Evolutionary conservation across 208 protist species (phyloP).

Genomic region (Trichomonas gallinae): DNA sequence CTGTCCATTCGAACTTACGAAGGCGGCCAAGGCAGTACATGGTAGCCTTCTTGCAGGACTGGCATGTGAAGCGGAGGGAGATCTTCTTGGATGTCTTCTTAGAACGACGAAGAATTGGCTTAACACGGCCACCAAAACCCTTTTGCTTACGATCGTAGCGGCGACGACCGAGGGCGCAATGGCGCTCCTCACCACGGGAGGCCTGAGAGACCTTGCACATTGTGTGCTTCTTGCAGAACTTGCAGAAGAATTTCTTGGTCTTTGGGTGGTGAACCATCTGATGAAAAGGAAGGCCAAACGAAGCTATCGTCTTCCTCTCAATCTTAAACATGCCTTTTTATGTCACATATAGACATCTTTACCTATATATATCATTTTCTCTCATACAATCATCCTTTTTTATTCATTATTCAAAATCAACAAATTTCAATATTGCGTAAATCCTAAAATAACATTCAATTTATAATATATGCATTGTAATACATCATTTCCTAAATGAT

Average conservation of each 20-base stretch:
- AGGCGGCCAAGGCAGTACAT: conserved; percentile 12
- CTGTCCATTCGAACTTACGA: conserved; percentile 4
- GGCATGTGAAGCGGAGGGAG: neutral
- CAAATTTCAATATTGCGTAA: no score
- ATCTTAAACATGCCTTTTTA: neutral
- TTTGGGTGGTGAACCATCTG: conserved; percentile 10
- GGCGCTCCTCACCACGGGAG: neutral
- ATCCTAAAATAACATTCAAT: no score
- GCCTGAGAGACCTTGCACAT: neutral
- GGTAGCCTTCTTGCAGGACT: neutral
- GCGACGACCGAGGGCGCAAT: neutral
- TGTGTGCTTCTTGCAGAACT: conserved; percentile 2
- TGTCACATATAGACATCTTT: no score
- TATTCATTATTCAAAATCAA: no score
- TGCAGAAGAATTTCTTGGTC: conserved; percentile 19
- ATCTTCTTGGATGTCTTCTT: conserved; percentile 13
- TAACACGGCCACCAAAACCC: neutral
- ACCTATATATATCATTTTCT: no score
- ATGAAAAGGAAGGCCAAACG: neutral
- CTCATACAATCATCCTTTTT: no score
- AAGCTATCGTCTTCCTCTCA: neutral
- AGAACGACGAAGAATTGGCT: neutral
- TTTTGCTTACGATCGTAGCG: conserved; percentile 11
- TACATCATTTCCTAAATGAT: no score
- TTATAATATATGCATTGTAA: no score